Evolutionary conservation across 352 stramenopile species (phyloP), one percentile per base, ranked within the genome.

Genomic region (Phytophthora europaea): DNA sequence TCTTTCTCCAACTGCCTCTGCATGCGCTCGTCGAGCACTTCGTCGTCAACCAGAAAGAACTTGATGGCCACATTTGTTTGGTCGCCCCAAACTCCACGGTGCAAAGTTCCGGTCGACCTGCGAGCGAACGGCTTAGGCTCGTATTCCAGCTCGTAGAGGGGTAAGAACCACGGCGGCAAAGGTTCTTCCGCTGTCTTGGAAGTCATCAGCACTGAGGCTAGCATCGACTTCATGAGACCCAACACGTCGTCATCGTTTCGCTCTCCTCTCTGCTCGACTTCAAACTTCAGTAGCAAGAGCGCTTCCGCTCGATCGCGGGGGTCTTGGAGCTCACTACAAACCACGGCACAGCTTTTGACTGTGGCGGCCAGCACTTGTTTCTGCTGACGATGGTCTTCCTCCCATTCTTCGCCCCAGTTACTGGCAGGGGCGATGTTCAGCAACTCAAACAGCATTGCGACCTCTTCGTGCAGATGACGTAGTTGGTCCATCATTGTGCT

Each of bases 1-100:
- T 79, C 72, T 2, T 59, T 26, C 36, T 73, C 51, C 20, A 79
- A 61, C 6, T 45, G 36, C 26, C 13, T 36, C 18, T 31, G 16
- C 20, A 48, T 62, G 16, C 16, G 54, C 43, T 34, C 69, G 18
- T 43, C 23, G 10, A 55, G 10, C 10, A 36, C 23, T 20, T 47
- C 45, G 4, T 57, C 38, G 10, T 36, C 36, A 28, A 61, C 23
- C 2, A 13, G 4, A 12, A 74, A 62, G 26, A 60, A 70, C 23
- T 81, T 81, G n/a, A 84, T 67, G 1, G 79, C 77, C 20, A 84
- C 70, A 3, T 55, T 15, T 0, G 72, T 73, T 23, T 61, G 52
- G 15, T 61, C 51, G 12, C 59, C 47, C 40, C 59, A 73, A 4
- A 38, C 53, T 6, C 73, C 73, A 33, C 40, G 67, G 20, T 80